Percentiles rank a stretch among this genome's conserved stretches.
Conservation (phyloP, 1,284 basidiomycete genomes). For the Takashimella tepidaria region DNA sequence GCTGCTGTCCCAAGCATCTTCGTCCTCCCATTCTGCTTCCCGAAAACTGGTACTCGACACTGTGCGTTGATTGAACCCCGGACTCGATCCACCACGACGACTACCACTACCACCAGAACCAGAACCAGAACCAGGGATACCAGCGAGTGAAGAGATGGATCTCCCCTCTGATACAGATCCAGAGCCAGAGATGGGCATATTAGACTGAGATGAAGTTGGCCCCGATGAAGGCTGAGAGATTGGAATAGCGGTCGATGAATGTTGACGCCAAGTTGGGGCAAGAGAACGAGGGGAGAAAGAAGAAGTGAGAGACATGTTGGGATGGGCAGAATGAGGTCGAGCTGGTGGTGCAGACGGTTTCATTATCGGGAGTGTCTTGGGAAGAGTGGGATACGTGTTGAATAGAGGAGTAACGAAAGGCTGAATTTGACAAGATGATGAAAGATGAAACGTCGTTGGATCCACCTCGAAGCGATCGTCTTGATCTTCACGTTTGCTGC, state of each 20-base stretch:
- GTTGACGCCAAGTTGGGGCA: slow-evolving; percentile 7
- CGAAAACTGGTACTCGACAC: slow-evolving; percentile 17
- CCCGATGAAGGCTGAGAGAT: neutral
- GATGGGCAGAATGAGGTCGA: slow-evolving; percentile 43
- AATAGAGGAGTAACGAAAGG: neutral
- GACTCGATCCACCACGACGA: too few relatives aligned
- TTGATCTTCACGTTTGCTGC: too few relatives aligned
- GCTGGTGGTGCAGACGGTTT: slow-evolving; percentile 32
- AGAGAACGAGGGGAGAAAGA: slow-evolving; percentile 23
- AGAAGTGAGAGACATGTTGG: slow-evolving; percentile 27
- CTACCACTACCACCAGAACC: neutral
- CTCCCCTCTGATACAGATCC: too few relatives aligned
- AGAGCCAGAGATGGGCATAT: neutral
- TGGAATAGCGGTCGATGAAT: slow-evolving; percentile 2
- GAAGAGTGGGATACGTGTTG: neutral
- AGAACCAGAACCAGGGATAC: too few relatives aligned
- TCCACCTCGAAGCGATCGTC: neutral
- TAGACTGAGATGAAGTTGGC: neutral
- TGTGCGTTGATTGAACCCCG: neutral
- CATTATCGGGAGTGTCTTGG: slow-evolving; percentile 2
- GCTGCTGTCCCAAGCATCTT: slow-evolving; percentile 78
- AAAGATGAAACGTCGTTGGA: neutral
- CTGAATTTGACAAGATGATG: slow-evolving; percentile 4
- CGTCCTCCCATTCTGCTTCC: slow-evolving; percentile 62
- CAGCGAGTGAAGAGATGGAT: too few relatives aligned